phyloP scores from a whole-genome alignment of 2,329 filamentous ascomycete species.

The Claviceps pusilla region DNA sequence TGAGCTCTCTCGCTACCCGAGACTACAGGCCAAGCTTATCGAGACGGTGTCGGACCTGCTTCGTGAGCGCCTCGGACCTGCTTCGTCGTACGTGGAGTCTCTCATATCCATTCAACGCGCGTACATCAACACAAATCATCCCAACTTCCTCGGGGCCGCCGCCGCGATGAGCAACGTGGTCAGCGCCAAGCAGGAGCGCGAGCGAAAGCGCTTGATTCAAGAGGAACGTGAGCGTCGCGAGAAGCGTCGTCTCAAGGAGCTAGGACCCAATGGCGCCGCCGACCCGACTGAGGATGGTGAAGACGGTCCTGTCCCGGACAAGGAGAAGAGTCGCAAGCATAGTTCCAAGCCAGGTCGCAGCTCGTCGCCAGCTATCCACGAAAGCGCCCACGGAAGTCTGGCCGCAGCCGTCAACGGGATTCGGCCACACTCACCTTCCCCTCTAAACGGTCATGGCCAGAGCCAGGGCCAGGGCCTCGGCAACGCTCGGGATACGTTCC shows the following conservation, averaged over 20 bases:
- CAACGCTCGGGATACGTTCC: conserved; percentile 70
- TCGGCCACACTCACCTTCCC: conserved; percentile 26
- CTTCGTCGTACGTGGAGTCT: conserved; percentile 84
- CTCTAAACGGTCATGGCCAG: conserved; percentile 37
- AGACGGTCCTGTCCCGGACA: conserved; percentile 30
- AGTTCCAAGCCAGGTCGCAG: conserved; percentile 44
- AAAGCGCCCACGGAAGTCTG: conserved; percentile 48
- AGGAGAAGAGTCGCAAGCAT: conserved; percentile 29
- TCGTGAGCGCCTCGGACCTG: conserved; percentile 78
- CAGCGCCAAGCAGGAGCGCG: conserved; percentile 82
- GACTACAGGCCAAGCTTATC: conserved; percentile 90
- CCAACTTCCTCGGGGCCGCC: conserved; percentile 92
- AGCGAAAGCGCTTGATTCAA: conserved; percentile 63
- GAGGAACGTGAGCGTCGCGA: conserved; percentile 82
- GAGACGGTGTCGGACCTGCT: conserved; percentile 94
- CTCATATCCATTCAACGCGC: conserved; percentile 93
- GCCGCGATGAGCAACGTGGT: conserved; percentile 97
- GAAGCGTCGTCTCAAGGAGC: conserved; percentile 65
- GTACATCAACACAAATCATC: conserved; percentile 99
- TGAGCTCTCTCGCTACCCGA: conserved; percentile 79
- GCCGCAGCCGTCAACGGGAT: conserved; percentile 52
- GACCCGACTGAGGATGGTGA: conserved; percentile 56
- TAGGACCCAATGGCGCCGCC: conserved; percentile 60
- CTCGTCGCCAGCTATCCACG: conserved; percentile 65
- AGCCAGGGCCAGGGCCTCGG: conserved; percentile 32